Percentiles rank a stretch among this genome's conserved stretches.
Conservation (phyloP, 2,329 filamentous ascomycete genomes). For the Decorospora gaudefroyi region DNA sequence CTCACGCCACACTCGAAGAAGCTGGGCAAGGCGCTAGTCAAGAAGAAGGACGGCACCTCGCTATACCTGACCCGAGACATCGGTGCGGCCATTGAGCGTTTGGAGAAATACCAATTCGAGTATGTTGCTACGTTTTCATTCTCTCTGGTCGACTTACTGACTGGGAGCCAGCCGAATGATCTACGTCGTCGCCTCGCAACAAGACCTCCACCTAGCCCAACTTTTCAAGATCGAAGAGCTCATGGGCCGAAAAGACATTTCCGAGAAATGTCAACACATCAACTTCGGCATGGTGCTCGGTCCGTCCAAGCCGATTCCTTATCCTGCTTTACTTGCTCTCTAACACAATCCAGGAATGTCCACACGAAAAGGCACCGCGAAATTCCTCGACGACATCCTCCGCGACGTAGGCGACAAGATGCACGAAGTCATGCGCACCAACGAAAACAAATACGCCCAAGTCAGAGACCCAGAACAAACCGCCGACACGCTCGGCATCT, state of each 20-base stretch:
- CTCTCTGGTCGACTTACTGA: background rate
- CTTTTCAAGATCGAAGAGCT: constrained; percentile 68
- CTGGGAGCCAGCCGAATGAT: constrained; percentile 59
- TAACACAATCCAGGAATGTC: constrained; percentile 54
- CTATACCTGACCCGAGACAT: constrained; percentile 73
- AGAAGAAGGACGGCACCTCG: constrained; percentile 69
- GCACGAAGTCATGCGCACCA: constrained; percentile 96
- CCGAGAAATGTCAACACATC: constrained; percentile 64
- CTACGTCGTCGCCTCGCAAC: constrained; percentile 67
- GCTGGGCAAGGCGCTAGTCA: constrained; percentile 68
- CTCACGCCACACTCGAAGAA: constrained; percentile 71
- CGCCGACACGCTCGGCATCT: constrained; percentile 89
- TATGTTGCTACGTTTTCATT: constrained; percentile 9
- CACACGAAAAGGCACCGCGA: constrained; percentile 64
- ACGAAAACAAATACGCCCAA: constrained; percentile 86
- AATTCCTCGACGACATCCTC: constrained; percentile 56
- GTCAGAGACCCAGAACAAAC: constrained; percentile 79
- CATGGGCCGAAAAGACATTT: constrained; percentile 64
- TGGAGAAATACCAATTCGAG: constrained; percentile 65
- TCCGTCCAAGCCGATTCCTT: background rate
- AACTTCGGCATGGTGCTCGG: constrained; percentile 70
- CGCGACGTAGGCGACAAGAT: constrained; percentile 81
- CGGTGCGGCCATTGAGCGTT: constrained; percentile 66
- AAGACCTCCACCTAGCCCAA: constrained; percentile 67
- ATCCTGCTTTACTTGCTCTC: background rate